A percentile compares a stretch with the other conserved stretches of the same genome.
These are phyloP conservation scores for Cunninghamia lanceolata DNA, from an alignment of 75 land plant species.

Conservation along the genomic window DNA sequence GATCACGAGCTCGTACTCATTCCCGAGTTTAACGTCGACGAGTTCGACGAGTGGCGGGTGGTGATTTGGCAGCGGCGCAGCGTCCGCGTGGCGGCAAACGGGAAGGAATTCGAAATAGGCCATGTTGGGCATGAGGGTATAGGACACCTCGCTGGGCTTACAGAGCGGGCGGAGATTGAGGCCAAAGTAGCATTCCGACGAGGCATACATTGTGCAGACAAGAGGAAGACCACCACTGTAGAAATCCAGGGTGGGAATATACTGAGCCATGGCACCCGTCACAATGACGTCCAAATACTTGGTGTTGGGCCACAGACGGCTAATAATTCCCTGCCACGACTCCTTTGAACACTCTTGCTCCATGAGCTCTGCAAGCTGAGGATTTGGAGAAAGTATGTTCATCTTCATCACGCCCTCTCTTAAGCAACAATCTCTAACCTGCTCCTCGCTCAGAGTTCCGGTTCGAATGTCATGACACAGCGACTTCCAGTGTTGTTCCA, in stretches of 20 bases:
- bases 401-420: constrained; percentile 15
- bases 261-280: no score
- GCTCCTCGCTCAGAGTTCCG: constrained; percentile 16
- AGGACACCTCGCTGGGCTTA: constrained; percentile 61
- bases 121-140: constrained; percentile 55
- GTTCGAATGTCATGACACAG: constrained; percentile 9
- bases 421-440: constrained; percentile 20
- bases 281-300: neutral
- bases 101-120: constrained; percentile 89
- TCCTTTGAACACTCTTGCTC: constrained; percentile 23
- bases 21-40: constrained; percentile 64
- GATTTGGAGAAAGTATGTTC: constrained; percentile 16
- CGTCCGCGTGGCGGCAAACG: constrained; percentile 16
- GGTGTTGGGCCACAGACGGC: constrained; percentile 39
- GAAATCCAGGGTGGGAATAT: constrained; percentile 15
- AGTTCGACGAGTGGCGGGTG: constrained; percentile 37
- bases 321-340: constrained; percentile 40
- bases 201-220: constrained; percentile 75
- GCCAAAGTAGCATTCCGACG: constrained; percentile 24
- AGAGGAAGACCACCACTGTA: constrained; percentile 70
- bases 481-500: constrained; percentile 36
- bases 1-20: constrained; percentile 90
- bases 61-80: neutral
- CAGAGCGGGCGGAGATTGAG: constrained; percentile 61
- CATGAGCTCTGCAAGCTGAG: constrained; percentile 26